Base-by-base conservation (phyloP, 2,329 filamentous ascomycete genomes). In the Pseudocercospora eumusae region DNA sequence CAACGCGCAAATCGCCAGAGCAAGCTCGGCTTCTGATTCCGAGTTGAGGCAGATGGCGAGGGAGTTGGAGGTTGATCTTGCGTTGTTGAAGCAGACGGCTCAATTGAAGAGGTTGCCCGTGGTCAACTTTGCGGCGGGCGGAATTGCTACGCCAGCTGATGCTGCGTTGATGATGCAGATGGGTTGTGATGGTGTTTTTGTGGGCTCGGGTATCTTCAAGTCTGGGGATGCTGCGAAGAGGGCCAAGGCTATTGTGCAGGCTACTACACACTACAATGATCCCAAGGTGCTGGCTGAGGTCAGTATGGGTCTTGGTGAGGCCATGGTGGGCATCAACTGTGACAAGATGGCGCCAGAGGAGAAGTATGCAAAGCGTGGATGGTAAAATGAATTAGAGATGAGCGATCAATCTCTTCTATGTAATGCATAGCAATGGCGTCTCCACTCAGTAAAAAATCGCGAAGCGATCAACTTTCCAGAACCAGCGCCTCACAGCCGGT, bases 101-200 rank as follows among this genome's bases (percentile, higher is more conserved):
- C 87, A 92, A 81, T 83, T 96, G 67, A 92, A 92, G 47, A 84
- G 95, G 56, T 82, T 99, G 59, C 95, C 95, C 2, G 93, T 98
- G 0, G 95, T 99, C 67, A 98, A 98, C 83, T 98, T 99, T 71
- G 95, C 95, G 0, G 95, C 95, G 3, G 95, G 95, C n/a, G 95
- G 95, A 61, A 90, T 99, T n/a, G 95, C 95, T n/a, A 99, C 95
- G 0, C 95, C 95, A 0, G 95, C 95, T 0, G 95, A 99, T 78
- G 95, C 95, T 0, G 95, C 95, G 1, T 82, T 99, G 80, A 91
- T 99, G 93, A 99, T 99, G 95, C 93, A 98, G 83, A 82, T 99
- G 67, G 95, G 95, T 64, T 98, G 95, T 75, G 95, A 99, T 74
- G 95, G 95, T 62, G 95, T 99, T 36, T 99, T 99, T 75, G 95